Base-by-base conservation (phyloP, 2,329 filamentous ascomycete species). In the Trichoderma hamatum region DNA sequence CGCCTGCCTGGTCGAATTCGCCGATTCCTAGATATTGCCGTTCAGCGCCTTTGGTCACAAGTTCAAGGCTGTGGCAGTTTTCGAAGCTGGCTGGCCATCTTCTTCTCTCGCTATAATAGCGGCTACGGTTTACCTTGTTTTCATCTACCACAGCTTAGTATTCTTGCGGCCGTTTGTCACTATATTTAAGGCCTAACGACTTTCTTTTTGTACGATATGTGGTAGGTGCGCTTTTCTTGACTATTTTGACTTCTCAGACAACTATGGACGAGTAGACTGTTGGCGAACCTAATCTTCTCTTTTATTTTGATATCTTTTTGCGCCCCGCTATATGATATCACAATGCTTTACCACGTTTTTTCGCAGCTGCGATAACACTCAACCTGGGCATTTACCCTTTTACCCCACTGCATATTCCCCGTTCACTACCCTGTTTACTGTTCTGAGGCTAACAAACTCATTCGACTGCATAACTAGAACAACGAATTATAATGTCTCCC, bases 401-500 rank as follows among this genome's bases (percentile, higher is more conserved):
- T 66, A 66, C 63, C 63, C 63, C 63, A 66, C 63, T 58, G 26
- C 51, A 51, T 13, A 36, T 46, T 30, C 52, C 10, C 28, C 21
- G n/a, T 21, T 49, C 39, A 5, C 21, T 58, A n/a, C 49, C 19
- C 26, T 58, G 36, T 26, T 60, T n/a, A 64, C 26, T 16, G 55
- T 32, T 32, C 10, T 56, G n/a, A 14, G 63, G 34, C 59, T 64
- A 56, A 56, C 51, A 63, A 30, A 14, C 21, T 62, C 24, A 5
- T 32, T 43, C 21, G 32, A 64, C 21, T 26, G 21, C 24, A 49
- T 11, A 24, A 43, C 13, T 24, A 67, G 65, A 67, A 61, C 4
- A 51, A 36, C 24, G 32, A 52, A 54, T 54, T 26, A 70, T 51
- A 69, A 90, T 90, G 87, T 88, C 88, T 76, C 84, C 89, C 73